phyloP scores from a whole-genome alignment of 164 flowering plant genomes.

The Umbellularia californica region DNA sequence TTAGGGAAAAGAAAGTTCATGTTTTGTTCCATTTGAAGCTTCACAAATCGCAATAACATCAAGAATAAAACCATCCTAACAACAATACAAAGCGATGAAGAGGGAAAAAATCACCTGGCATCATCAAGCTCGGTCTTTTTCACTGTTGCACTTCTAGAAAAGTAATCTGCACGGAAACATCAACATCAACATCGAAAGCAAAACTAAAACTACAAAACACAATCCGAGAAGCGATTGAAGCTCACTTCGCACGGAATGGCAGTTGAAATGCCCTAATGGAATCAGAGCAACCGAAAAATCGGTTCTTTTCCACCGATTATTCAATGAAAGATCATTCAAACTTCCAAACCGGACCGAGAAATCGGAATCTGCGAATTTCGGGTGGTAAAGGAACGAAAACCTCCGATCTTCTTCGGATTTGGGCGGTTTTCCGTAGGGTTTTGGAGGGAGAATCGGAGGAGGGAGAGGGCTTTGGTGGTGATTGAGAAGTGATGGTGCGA shows the following conservation, averaged over 20 bases:
- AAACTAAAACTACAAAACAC: neutral
- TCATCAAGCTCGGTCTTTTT: conserved; percentile 26
- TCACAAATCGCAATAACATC: neutral
- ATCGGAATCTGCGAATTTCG: neutral
- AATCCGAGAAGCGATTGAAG: neutral
- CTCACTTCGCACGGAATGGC: conserved; percentile 10
- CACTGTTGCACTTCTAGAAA: conserved; percentile 12
- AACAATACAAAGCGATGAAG: neutral
- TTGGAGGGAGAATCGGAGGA: neutral
- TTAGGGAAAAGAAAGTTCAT: neutral
- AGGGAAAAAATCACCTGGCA: conserved; percentile 17
- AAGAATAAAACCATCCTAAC: neutral
- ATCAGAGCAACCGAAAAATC: conserved; percentile 4
- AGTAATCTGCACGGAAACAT: conserved; percentile 15
- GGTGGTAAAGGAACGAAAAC: no score
- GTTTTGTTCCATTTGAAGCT: neutral
- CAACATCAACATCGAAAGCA: no score
- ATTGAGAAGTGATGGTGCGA: conserved; percentile 13
- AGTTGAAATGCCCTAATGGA: conserved; percentile 6
- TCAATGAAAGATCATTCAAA: conserved; percentile 1
- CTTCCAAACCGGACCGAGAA: neutral
- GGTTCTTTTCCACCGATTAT: neutral
- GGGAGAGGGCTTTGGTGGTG: conserved; percentile 2
- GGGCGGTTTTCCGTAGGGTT: neutral
- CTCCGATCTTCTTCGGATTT: neutral